Base-by-base conservation (phyloP, 139 green algal species). In the Choricystis sp. region DNA sequence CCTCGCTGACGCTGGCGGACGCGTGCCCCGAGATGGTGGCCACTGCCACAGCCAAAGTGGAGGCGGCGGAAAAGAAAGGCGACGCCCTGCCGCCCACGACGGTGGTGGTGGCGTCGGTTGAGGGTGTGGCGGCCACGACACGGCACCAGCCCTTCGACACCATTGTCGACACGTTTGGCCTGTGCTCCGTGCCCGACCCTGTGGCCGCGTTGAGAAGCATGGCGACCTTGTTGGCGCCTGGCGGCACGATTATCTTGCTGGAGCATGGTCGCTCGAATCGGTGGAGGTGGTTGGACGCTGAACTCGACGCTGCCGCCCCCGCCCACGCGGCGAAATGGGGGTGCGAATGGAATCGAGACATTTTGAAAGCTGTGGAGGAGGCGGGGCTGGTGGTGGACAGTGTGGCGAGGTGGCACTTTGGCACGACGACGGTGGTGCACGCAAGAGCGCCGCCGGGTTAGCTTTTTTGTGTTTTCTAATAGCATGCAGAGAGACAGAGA, bases 301-400 rank as follows among this genome's bases (percentile, higher is more conserved):
- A 16, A 16, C 40, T 52, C 40, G 40, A 52, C 40, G 16, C 9
- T 9, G 40, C 9, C 40, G 40, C 40, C 9, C 9, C 40, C 40
- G 40, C 40, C 52, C 85, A 93, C 63, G 40, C 70, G 22, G 4
- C 25, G 23, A 82, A 85, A 23, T 94, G 84, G 84, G 86, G 84
- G 16, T 94, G 86, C 73, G 73, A 70, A 57, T 91, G 83, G 82
- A 91, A 94, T 69, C 62, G 74, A 25, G 81, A 89, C 66, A 91
- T 94, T 16, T 40, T 71, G 26, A 55, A 49, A 3, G 69, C 89
- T 25, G 72, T 91, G n/a, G 14, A 59, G 16, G 55, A 84, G 75
- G 82, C 79, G 20, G 82, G 76, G 1, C 63, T 89, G 56, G 28
- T 72, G 26, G 63, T 91, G 9, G 74, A 82, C n/a, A 63, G 30